Evolutionary conservation across 2,329 filamentous ascomycete species (phyloP), one percentile per base, ranked within the genome.

Genomic region (Ceratocystis harringtonii): DNA sequence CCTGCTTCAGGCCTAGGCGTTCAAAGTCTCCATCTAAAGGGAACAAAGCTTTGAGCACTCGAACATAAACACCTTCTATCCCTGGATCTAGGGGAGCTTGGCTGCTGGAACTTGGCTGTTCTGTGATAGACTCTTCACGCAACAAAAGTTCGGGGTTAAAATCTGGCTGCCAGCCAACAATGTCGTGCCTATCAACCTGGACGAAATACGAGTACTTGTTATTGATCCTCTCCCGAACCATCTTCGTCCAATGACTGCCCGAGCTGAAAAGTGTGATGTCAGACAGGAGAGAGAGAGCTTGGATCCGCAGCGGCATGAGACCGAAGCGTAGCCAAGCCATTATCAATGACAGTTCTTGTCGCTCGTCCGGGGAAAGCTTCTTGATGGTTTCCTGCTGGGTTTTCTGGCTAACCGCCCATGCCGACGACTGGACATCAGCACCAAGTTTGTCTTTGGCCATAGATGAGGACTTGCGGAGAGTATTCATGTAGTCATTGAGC

Each of bases 271-370:
- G 25, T 15, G 61, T 30, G 6, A 63, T 25, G 7, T 63, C 61
- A 19, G 61, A 50, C 50, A 63, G 10, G 17, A 63, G 50, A 12
- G 61, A 36, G 17, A 63, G 41, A 17, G 61, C 61, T 30, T 63
- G 61, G 8, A 63, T 30, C 3, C 61, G 15, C 61, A 63, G 36
- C n/a, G 61, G 44, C 45, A 63, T 63, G 28, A 63, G 52, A n/a
- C 61, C 61, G 10, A 63, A 19, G 6, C 36, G 45, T 17, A 63
- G 44, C 61, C 61, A 63, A 10, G 61, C 25, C 22, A 63, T 15
- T 15, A 63, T 63, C 22, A 63, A 63, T 8, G 43, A 63, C 15
- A 63, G 19, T n/a, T 63, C 61, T n/a, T 28, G 44, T 15, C 25
- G 43, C 17, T 63, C 61, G 32, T 63, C 44, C 0, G 30, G 7